A percentile compares a stretch with the other conserved stretches of the same genome.
Conservation (phyloP, 2,329 filamentous ascomycete species). For the Emericellopsis cladophorae region DNA sequence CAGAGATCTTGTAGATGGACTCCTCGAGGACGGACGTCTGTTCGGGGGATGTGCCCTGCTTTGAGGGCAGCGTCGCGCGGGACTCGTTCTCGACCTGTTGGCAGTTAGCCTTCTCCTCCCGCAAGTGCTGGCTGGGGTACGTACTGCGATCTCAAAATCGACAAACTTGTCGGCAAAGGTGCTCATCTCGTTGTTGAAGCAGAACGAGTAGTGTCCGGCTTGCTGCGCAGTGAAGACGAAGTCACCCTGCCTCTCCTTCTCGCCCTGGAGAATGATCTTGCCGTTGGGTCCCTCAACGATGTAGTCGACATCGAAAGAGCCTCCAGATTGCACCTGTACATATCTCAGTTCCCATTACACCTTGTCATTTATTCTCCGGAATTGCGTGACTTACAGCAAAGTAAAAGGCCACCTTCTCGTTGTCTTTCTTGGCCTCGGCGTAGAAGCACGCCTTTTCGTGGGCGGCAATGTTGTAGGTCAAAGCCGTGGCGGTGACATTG, state of each 20-base stretch:
- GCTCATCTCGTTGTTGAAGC: slow-evolving; percentile 97
- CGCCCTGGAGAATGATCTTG: slow-evolving; percentile 71
- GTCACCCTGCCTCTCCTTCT: slow-evolving; percentile 90
- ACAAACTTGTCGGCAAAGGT: slow-evolving; percentile 96
- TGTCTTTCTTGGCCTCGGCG: slow-evolving; percentile 60
- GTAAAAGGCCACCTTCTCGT: slow-evolving; percentile 92
- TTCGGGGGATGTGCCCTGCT: slow-evolving; percentile 78
- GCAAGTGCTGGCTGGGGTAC: neutral
- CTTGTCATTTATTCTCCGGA: neutral
- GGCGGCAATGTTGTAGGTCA: slow-evolving; percentile 83
- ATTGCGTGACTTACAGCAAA: slow-evolving; percentile 64
- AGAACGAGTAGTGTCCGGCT: slow-evolving; percentile 85
- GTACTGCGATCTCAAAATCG: slow-evolving; percentile 88
- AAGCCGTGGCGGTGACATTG: slow-evolving; percentile 69
- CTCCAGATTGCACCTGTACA: slow-evolving; percentile 84
- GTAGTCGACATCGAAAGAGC: slow-evolving; percentile 96
- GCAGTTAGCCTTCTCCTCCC: neutral
- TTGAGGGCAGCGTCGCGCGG: slow-evolving; percentile 70
- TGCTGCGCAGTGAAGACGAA: slow-evolving; percentile 94
- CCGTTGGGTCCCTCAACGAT: slow-evolving; percentile 69
- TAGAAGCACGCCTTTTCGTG: slow-evolving; percentile 98
- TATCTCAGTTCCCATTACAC: neutral
- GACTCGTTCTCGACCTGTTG: slow-evolving; percentile 78
- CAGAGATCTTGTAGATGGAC: slow-evolving; percentile 87
- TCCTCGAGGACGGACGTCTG: slow-evolving; percentile 85